A percentile compares a stretch with the other conserved stretches of the same genome.
phyloP scores from a whole-genome alignment of 768 basidiomycete genomes.

The Trametes meyenii region DNA sequence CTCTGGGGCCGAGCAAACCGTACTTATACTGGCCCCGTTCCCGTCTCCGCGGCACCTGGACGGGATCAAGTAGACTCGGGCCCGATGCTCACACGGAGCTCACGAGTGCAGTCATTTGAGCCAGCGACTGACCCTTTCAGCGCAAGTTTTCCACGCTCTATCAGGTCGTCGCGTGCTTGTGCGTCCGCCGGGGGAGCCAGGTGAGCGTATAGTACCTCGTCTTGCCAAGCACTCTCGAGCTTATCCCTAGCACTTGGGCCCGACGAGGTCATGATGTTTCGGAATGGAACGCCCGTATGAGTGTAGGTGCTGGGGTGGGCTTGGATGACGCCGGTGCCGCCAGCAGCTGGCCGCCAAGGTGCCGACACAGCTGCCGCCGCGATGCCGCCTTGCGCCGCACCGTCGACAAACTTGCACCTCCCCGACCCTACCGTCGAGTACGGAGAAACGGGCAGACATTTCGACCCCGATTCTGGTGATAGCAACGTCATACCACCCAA shows the following conservation, averaged over 20 bases:
- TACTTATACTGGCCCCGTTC: too few relatives aligned
- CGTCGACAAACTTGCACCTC: not conserved
- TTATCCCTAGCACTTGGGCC: not conserved
- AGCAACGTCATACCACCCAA: slow-evolving; percentile 2
- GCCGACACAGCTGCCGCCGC: not conserved
- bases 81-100: not conserved
- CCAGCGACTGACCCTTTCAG: not conserved
- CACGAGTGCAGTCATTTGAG: slow-evolving; percentile 14
- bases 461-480: slow-evolving; percentile 10
- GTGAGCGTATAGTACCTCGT: not conserved
- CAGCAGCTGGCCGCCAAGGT: too few relatives aligned
- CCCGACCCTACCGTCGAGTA: not conserved
- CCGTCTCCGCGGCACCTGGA: not conserved
- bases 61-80: not conserved
- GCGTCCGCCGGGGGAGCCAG: not conserved
- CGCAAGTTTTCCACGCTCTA: not conserved
- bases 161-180: not conserved
- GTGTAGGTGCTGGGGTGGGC: not conserved
- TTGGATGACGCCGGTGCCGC: too few relatives aligned
- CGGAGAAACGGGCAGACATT: not conserved
- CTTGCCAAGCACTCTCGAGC: not conserved
- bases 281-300: too few relatives aligned
- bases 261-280: too few relatives aligned
- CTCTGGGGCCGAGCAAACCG: too few relatives aligned
- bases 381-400: slow-evolving; percentile 6